phyloP scores from a whole-genome alignment of 257 asterid genomes.

The Solanum corneliomulleri region DNA sequence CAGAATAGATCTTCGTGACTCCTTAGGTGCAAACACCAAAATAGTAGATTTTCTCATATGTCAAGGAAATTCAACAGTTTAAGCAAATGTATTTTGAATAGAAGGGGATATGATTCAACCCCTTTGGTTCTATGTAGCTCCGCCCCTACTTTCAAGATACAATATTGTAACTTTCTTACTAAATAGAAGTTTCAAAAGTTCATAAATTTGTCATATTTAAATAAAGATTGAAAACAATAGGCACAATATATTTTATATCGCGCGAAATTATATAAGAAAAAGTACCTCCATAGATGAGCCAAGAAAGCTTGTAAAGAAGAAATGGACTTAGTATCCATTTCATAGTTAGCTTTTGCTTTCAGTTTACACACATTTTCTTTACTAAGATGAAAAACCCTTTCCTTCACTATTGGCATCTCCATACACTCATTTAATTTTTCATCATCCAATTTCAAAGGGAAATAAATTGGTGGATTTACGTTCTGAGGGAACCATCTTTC shows the following conservation, averaged over 20 bases:
- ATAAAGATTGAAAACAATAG: not conserved
- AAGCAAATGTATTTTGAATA: too few species aligned
- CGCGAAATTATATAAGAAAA: not conserved
- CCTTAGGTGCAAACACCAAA: not conserved
- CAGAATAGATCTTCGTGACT: too few species aligned
- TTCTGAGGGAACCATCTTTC: conserved; percentile 13
- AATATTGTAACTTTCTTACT: too few species aligned
- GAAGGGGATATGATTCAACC: too few species aligned
- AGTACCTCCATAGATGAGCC: conserved; percentile 3
- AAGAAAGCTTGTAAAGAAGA: conserved; percentile 1
- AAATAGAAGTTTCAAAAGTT: too few species aligned
- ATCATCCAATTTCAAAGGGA: conserved; percentile 9
- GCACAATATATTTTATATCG: not conserved
- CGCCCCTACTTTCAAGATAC: too few species aligned
- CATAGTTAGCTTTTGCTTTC: not conserved
- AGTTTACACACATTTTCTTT: not conserved
- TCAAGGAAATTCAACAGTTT: too few species aligned
- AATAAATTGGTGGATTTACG: not conserved
- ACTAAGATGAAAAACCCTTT: conserved; percentile 25
- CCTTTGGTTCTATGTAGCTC: too few species aligned
- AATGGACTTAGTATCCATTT: not conserved
- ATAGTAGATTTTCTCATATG: too few species aligned
- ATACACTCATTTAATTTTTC: not conserved
- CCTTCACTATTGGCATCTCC: not conserved
- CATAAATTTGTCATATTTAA: too few species aligned